Base-by-base conservation (phyloP, 345 rosid species). In the Gossypium mustelinum region DNA sequence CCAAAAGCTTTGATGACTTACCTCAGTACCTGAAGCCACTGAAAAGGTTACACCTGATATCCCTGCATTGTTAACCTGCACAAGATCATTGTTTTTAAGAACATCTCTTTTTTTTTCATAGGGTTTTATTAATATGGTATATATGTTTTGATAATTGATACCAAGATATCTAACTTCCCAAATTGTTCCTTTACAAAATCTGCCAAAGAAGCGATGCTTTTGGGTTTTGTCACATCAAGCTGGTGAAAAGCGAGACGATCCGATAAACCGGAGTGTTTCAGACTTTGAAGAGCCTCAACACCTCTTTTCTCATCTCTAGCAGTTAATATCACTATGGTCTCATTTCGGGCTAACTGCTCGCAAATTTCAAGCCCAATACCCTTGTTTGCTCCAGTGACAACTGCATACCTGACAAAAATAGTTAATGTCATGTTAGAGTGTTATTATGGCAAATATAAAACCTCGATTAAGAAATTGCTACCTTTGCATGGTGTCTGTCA, bases 131-230 rank as follows among this genome's bases (percentile, higher is more conserved):
- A 47, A 16, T 16, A 62, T 16, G 52, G 17, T 16, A 11, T 58
- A 58, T 25, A 41, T 39, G 48, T 41, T 20, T 64, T 41, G 69
- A 41, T 76, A 81, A 10, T 63, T 17, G 20, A 41, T 76, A 82
- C 91, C 79, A 86, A 79, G 50, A 89, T 83, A 80, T 86, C 89
- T 71, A 84, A 86, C 67, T 86, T 87, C 5, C 88, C 85, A 52
- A 81, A 83, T 11, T 71, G 79, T 54, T 56, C 41, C 27, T 58
- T 77, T 54, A 87, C 56, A 73, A 84, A 86, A 75, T 12, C 74
- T 63, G 83, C 86, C 10, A 87, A 79, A 70, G 83, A 77, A 29
- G 77, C 14, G 59, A 80, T 57, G 62, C 80, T 81, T 44, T 74
- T 58, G n/a, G 81, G 77, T 55, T 84, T 82, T 12, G 82, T n/a